Evolutionary conservation across 805 yeast species (phyloP).

Genomic region (Yarrowia yakushimensis): DNA sequence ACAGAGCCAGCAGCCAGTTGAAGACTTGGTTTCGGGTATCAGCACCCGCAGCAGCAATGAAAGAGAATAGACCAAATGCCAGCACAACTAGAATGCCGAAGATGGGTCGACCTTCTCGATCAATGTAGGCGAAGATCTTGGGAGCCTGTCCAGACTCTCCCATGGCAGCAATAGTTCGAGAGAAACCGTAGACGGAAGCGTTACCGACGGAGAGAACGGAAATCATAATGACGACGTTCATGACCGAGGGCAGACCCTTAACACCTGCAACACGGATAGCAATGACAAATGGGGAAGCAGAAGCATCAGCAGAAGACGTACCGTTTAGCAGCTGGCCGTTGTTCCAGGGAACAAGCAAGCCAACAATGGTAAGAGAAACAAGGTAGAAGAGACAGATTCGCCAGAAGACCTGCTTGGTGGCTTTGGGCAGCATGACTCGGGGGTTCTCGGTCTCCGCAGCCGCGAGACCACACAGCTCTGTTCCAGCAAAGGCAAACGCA

Average conservation of each 20-base stretch:
- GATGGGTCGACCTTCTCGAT: constrained; percentile 67
- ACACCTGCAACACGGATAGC: constrained; percentile 64
- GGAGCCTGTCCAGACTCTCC: constrained; percentile 66
- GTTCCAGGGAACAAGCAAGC: constrained; percentile 63
- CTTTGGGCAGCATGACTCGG: constrained; percentile 60
- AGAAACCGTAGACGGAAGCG: constrained; percentile 62
- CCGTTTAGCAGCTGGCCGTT: constrained; percentile 49
- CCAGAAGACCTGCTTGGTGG: constrained; percentile 79
- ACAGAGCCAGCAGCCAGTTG: constrained; percentile 67
- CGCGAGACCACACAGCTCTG: constrained; percentile 67
- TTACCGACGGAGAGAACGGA: constrained; percentile 71
- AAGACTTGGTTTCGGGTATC: constrained; percentile 52
- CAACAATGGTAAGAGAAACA: constrained; percentile 50
- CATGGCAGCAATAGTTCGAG: constrained; percentile 63
- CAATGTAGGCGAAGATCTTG: constrained; percentile 55
- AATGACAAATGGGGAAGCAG: constrained; percentile 69
- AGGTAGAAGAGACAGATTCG: constrained; percentile 68
- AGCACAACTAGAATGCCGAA: constrained; percentile 50
- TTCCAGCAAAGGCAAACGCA: constrained; percentile 73
- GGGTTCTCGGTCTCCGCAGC: constrained; percentile 75
- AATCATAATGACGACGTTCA: constrained; percentile 65
- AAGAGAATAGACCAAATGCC: constrained; percentile 49
- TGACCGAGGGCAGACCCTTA: constrained; percentile 60
- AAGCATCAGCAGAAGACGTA: constrained; percentile 57
- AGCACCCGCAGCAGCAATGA: constrained; percentile 51